A percentile compares a stretch with the other conserved stretches of the same genome.
Conservation (phyloP, 148 eudicot species). For the Rhododendron mucronatum region DNA sequence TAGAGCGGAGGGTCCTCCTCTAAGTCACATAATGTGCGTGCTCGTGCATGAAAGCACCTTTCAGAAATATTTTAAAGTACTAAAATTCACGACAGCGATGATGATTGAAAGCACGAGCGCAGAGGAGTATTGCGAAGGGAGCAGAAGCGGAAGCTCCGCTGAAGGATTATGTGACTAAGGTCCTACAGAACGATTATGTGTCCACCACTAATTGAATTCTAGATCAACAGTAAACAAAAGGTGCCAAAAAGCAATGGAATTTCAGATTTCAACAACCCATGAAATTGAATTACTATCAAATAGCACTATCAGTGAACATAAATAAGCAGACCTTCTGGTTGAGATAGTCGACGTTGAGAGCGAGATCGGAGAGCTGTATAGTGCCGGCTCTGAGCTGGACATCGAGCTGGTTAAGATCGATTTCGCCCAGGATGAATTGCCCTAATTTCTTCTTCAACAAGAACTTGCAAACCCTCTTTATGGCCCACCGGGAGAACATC, state of each 20-base stretch:
- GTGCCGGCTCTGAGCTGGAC: constrained; percentile 78
- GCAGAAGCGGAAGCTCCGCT: background rate
- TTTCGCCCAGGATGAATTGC: constrained; percentile 66
- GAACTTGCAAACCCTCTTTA: constrained; percentile 68
- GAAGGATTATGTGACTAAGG: background rate
- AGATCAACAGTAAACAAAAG: background rate
- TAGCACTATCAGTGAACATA: background rate
- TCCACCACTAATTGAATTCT: background rate
- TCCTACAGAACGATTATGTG: background rate
- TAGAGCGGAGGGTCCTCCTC: background rate
- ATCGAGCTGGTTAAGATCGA: constrained; percentile 88
- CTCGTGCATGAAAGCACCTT: background rate
- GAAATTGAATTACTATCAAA: background rate
- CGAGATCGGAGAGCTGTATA: constrained; percentile 71
- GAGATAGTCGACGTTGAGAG: constrained; percentile 73
- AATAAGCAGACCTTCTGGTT: constrained; percentile 55
- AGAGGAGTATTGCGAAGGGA: background rate
- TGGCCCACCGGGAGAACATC: constrained; percentile 64
- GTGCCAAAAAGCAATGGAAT: background rate
- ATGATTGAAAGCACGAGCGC: background rate
- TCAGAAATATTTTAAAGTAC: background rate
- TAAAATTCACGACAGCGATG: background rate
- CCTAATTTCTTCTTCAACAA: constrained; percentile 88
- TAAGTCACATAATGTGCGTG: background rate
- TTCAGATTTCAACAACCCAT: background rate